Evolutionary conservation across 495 filamentous ascomycete genomes (phyloP).

Genomic region (Neurospora sp.): DNA sequence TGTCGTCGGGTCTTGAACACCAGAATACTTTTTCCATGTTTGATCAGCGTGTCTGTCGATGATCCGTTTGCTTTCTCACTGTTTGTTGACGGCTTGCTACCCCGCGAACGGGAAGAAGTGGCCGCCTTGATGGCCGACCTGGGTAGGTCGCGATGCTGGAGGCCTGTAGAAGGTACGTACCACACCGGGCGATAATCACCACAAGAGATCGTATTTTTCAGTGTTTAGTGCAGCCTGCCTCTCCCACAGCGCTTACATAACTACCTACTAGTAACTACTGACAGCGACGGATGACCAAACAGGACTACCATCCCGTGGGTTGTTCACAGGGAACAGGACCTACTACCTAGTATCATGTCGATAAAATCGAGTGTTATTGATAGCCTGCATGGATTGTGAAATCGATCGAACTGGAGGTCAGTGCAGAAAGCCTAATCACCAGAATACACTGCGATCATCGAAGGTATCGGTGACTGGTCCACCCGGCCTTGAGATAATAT

Average conservation of each 20-base stretch:
- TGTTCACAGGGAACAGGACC: not conserved
- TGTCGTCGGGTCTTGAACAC: not conserved
- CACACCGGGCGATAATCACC: not conserved
- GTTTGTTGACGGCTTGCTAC: not conserved
- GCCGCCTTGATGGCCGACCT: not conserved
- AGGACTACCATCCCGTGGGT: not conserved
- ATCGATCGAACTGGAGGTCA: not conserved
- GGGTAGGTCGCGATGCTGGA: not conserved
- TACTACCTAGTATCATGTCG: not conserved
- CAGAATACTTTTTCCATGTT: not conserved
- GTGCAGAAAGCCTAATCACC: too few species aligned
- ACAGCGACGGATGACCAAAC: not conserved
- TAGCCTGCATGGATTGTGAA: not conserved
- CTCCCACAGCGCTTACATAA: not conserved
- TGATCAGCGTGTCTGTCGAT: not conserved
- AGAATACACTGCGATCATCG: too few species aligned
- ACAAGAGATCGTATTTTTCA: not conserved
- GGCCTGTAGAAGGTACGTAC: not conserved
- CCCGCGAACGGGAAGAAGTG: not conserved
- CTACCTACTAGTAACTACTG: not conserved
- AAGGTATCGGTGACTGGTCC: too few species aligned
- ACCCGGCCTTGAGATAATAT: too few species aligned
- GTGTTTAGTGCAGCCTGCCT: not conserved
- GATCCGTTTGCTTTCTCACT: not conserved
- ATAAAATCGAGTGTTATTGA: not conserved